A percentile compares a stretch with the other conserved stretches of the same genome.
These are phyloP conservation scores for Xylaria longipes DNA, from an alignment of 495 filamentous ascomycete genomes.

Conservation along the genomic window DNA sequence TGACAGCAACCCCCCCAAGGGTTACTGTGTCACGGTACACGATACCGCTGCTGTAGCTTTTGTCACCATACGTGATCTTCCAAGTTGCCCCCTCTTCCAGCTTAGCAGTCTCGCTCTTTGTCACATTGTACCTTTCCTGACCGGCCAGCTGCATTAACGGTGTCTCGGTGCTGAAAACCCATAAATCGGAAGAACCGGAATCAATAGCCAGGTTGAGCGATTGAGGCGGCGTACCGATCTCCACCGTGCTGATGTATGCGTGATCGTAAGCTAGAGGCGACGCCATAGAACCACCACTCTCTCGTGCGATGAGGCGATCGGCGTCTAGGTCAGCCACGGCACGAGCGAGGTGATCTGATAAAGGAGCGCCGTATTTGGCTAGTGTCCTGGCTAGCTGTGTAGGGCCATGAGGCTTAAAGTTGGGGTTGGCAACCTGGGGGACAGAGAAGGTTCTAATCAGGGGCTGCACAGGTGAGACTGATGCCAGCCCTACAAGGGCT, in stretches of 20 bases:
- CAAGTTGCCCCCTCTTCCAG: constrained; percentile 61
- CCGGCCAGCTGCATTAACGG: constrained; percentile 56
- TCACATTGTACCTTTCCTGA: constrained; percentile 59
- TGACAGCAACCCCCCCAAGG: constrained; percentile 66
- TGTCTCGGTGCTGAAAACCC: constrained; percentile 44
- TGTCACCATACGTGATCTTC: constrained; percentile 74
- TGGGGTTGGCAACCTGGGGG: constrained; percentile 35
- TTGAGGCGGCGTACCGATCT: constrained; percentile 58
- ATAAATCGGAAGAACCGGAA: constrained; percentile 76
- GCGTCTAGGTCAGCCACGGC: constrained; percentile 38
- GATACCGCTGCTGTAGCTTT: constrained; percentile 65
- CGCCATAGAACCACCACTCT: constrained; percentile 55
- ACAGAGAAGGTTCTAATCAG: constrained; percentile 36
- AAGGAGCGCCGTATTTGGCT: constrained; percentile 59
- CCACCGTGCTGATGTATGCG: constrained; percentile 70
- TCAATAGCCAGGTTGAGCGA: constrained; percentile 71
- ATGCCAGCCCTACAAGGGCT: constrained; percentile 32
- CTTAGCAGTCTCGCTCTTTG: constrained; percentile 49
- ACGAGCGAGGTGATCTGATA: constrained; percentile 40
- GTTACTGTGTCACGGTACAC: constrained; percentile 74
- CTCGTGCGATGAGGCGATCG: constrained; percentile 37
- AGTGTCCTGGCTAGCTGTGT: constrained; percentile 63
- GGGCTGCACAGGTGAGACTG: constrained; percentile 29
- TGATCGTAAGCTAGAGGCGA: constrained; percentile 62
- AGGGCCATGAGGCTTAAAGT: constrained; percentile 58